These are phyloP conservation scores for Dactylorhiza incarnata DNA, from an alignment of 106 monocot genomes.

Conservation along the genomic window DNA sequence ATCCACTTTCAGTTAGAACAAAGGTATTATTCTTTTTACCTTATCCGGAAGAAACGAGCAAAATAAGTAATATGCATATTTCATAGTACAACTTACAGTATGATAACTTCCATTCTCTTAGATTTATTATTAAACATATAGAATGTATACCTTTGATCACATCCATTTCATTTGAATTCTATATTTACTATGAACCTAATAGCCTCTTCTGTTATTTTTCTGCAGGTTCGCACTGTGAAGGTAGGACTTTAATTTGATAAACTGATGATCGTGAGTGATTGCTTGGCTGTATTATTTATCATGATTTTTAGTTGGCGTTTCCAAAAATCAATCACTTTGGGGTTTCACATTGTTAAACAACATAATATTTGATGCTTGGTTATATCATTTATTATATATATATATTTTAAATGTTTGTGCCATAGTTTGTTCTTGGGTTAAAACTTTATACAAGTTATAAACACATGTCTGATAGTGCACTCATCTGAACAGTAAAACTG, in stretches of 20 bases:
- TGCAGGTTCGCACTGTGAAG: conserved; percentile 95
- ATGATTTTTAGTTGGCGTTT: neutral
- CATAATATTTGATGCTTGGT: neutral
- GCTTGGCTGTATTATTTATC: neutral
- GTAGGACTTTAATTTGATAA: conserved; percentile 38
- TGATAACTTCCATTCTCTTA: neutral
- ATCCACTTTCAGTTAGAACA: conserved; percentile 92
- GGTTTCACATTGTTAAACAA: neutral
- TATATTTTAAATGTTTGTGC: neutral
- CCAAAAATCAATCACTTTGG: neutral
- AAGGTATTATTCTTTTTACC: conserved; percentile 47
- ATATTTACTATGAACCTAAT: conserved; percentile 4
- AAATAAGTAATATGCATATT: neutral
- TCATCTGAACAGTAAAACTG: neutral
- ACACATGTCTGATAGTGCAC: neutral
- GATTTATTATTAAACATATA: neutral
- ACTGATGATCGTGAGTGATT: conserved; percentile 32
- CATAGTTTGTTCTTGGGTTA: neutral
- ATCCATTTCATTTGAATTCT: neutral
- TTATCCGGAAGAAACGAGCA: neutral
- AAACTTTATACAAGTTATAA: conserved; percentile 2
- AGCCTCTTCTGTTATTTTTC: conserved; percentile 12
- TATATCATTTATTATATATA: neutral
- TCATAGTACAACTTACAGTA: neutral
- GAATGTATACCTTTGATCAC: neutral